Evolutionary conservation across 805 yeast species (phyloP).

Genomic region (Metschnikowia kunwiensis): DNA sequence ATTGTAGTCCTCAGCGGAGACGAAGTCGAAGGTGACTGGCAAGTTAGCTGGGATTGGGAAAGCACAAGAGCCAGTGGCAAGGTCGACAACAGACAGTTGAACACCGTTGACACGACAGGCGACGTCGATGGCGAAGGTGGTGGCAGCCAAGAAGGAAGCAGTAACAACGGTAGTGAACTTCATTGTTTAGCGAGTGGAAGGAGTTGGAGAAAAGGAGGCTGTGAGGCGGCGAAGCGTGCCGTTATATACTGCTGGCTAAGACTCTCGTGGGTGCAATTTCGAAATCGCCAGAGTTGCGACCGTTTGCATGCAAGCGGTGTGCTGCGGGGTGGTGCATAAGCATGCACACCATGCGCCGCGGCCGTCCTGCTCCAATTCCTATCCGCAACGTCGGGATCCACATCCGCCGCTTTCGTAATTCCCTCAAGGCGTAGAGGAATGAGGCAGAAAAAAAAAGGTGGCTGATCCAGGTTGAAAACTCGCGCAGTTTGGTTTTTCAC

Average conservation of each 20-base stretch:
- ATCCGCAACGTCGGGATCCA: too few relatives aligned
- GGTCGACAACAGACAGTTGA: conserved; percentile 34
- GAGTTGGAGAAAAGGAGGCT: neutral
- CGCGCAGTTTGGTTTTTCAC: too few relatives aligned
- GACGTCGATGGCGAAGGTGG: conserved; percentile 31
- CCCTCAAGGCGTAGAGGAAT: too few relatives aligned
- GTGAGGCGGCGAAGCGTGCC: neutral
- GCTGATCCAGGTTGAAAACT: too few relatives aligned
- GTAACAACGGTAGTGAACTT: conserved; percentile 22
- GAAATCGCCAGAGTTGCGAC: too few relatives aligned
- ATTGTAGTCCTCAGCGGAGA: conserved; percentile 28
- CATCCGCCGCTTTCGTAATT: too few relatives aligned
- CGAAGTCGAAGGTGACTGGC: conserved; percentile 28
- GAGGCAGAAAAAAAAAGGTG: too few relatives aligned
- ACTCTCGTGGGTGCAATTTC: too few relatives aligned
- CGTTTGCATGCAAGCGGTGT: too few relatives aligned
- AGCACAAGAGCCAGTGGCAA: conserved; percentile 39
- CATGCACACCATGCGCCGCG: too few relatives aligned
- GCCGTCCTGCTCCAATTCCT: too few relatives aligned
- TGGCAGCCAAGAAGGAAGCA: conserved; percentile 21
- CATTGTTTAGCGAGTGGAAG: conserved; percentile 17
- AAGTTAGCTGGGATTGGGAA: conserved; percentile 31
- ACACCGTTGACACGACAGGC: conserved; percentile 37
- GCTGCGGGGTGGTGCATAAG: too few relatives aligned
- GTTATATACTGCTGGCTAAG: neutral